phyloP scores from a whole-genome alignment of 768 basidiomycete genomes.

The Leccinum pellstonianum region DNA sequence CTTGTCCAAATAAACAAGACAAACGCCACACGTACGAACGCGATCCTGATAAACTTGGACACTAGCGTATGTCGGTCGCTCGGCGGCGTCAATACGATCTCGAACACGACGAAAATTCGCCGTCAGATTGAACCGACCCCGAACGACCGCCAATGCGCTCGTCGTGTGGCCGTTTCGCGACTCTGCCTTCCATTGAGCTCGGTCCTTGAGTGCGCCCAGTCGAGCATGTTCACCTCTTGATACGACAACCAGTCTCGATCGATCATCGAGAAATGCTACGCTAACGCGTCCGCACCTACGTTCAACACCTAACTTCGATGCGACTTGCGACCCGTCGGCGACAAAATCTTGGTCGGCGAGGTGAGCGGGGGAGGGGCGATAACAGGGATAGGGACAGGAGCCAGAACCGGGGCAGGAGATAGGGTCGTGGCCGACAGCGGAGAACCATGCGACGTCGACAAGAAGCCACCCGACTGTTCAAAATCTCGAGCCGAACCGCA shows the following conservation, averaged over 20 bases:
- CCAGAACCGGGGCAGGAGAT: neutral
- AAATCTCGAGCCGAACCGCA: too few relatives aligned
- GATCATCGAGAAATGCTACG: conserved; percentile 82
- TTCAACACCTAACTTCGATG: conserved; percentile 75
- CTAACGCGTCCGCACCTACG: conserved; percentile 59
- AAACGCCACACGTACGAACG: conserved; percentile 51
- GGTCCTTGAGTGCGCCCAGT: conserved; percentile 64
- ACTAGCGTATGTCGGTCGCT: conserved; percentile 63
- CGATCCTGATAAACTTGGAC: conserved; percentile 36
- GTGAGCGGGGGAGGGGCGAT: conserved; percentile 7
- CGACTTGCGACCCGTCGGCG: conserved; percentile 38
- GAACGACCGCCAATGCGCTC: too few relatives aligned
- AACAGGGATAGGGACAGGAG: neutral
- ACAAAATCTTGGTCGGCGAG: conserved; percentile 37
- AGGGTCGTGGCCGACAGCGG: too few relatives aligned
- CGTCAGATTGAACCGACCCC: too few relatives aligned
- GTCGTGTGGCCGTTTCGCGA: too few relatives aligned
- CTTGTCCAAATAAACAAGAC: too few relatives aligned
- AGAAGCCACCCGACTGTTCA: too few relatives aligned
- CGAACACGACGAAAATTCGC: too few relatives aligned
- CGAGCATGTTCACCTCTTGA: conserved; percentile 65
- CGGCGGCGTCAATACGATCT: conserved; percentile 40
- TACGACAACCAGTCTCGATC: conserved; percentile 73
- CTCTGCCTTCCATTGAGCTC: too few relatives aligned
- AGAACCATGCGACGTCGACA: too few relatives aligned